Base-by-base conservation (phyloP, 2,329 filamentous ascomycete genomes). In the Aspergillus novofumigatus region DNA sequence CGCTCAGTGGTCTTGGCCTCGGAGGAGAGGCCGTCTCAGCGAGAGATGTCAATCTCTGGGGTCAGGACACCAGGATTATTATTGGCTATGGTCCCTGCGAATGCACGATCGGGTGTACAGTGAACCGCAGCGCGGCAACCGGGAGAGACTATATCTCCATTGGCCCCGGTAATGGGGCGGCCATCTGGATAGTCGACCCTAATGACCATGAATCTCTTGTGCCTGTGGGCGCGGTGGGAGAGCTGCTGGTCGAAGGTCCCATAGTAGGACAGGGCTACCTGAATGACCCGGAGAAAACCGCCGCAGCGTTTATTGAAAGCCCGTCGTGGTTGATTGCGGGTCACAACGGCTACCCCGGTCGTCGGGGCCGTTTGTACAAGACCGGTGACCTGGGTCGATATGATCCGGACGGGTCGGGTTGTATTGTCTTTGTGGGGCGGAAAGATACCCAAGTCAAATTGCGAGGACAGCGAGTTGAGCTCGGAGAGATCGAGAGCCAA, bases 221-320 rank as follows among this genome's bases (percentile, higher is more conserved):
- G 35, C 74, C 78, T 0, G 67, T 81, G 3, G 79, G 80, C 9
- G 72, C 71, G 6, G 72, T 78, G 1, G 80, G 80, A 2, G 80
- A 81, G 63, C 55, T 81, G 48, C 67, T 79, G 7, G 67, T 80
- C 11, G 77, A 79, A 61, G 79, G 79, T 0, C 78, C 79, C 0
- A 75, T 77, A 42, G 72, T 82, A 2, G 78, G 74, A 3, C 69
- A 72, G 41, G 80, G 78, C 1, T 82, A 82, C 53, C 55, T 80
- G 17, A 72, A 73, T 17, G 72, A 77, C 42, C 65, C 65, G 0
- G 69, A 65, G 9, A 75, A 74, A 58, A 77, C 75, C 0, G 65
- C 64, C 0, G 57, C 62, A 2, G 62, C 67, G 4, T 77, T 77
- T 53, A 72, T 77, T 25, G 60, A 74, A 3, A 65, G 73, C 51